A percentile compares a stretch with the other conserved stretches of the same genome.
phyloP scores from a whole-genome alignment of 768 basidiomycete genomes.

The Tulasnella sp. region DNA sequence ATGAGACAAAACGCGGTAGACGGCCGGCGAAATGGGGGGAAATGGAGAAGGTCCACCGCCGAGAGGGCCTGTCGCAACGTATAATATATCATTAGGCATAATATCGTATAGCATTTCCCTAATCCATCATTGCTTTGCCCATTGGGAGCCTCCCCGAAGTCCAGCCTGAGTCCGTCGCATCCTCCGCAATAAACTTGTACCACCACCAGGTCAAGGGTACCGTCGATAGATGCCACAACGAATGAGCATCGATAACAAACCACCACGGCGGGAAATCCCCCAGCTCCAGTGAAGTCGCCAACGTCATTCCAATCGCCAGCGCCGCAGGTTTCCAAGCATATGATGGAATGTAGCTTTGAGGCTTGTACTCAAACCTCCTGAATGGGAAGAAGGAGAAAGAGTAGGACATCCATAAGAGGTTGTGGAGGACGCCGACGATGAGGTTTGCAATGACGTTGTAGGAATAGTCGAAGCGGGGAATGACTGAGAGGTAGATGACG shows the following conservation, averaged over 20 bases:
- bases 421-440: slow-evolving; percentile 68
- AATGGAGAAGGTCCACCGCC: background rate
- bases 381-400: slow-evolving; percentile 52
- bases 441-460: slow-evolving; percentile 91
- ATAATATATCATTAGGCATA: background rate
- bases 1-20: background rate
- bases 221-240: slow-evolving; percentile 88
- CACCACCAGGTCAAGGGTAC: slow-evolving; percentile 70
- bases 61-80: background rate
- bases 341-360: slow-evolving; percentile 49
- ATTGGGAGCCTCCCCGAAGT: slow-evolving; percentile 28
- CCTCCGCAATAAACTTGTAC: slow-evolving; percentile 79
- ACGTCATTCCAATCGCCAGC: slow-evolving; percentile 66
- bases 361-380: slow-evolving; percentile 51
- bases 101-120: background rate
- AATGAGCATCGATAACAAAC: slow-evolving; percentile 82
- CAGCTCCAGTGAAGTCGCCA: slow-evolving; percentile 74
- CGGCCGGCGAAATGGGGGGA: background rate
- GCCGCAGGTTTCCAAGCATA: slow-evolving; percentile 44
- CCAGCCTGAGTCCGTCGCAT: slow-evolving; percentile 70
- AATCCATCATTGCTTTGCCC: background rate
- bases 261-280: slow-evolving; percentile 83
- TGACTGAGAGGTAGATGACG: slow-evolving; percentile 68
- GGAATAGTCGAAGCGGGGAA: slow-evolving; percentile 82
- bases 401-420: slow-evolving; percentile 76